phyloP scores from a whole-genome alignment of 805 yeast genomes.

The Starmerella sirachaensis region DNA sequence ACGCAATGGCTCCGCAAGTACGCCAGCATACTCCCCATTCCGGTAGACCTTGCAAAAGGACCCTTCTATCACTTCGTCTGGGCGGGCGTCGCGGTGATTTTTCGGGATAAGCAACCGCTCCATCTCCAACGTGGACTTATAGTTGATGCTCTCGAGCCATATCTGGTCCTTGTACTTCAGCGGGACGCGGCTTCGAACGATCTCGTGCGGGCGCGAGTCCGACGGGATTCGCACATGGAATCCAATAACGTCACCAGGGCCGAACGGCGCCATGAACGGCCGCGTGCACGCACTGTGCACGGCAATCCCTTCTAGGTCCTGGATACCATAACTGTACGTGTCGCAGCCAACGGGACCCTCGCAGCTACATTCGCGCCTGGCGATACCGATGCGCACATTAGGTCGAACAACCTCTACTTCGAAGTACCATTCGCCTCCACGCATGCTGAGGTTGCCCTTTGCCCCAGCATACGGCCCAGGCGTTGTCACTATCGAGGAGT shows the following conservation, averaged over 20 bases:
- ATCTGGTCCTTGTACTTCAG: conserved; percentile 65
- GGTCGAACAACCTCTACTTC: conserved; percentile 53
- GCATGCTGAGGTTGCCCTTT: conserved; percentile 57
- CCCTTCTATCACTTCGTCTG: conserved; percentile 25
- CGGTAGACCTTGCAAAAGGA: conserved; percentile 60
- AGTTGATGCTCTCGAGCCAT: conserved; percentile 78
- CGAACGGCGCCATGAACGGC: conserved; percentile 47
- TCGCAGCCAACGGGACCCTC: conserved; percentile 96
- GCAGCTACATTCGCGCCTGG: conserved; percentile 72
- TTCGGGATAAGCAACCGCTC: conserved; percentile 47
- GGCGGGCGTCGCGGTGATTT: conserved; percentile 9
- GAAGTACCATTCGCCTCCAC: conserved; percentile 71
- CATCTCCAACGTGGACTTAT: conserved; percentile 54
- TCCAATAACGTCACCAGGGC: conserved; percentile 74
- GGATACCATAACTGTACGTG: conserved; percentile 81
- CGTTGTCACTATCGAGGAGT: conserved; percentile 37
- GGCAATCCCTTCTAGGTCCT: conserved; percentile 63
- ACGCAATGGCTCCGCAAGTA: conserved; percentile 52
- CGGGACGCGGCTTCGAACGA: conserved; percentile 68
- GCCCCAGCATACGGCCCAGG: conserved; percentile 69
- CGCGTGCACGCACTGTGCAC: conserved; percentile 63
- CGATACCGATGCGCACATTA: conserved; percentile 65
- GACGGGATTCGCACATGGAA: conserved; percentile 58
- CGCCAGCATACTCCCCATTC: conserved; percentile 59
- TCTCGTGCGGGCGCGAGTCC: conserved; percentile 18